Evolutionary conservation across 2,329 filamentous ascomycete species (phyloP), one percentile per base, ranked within the genome.

Genomic region (Neofusicoccum laricinum): DNA sequence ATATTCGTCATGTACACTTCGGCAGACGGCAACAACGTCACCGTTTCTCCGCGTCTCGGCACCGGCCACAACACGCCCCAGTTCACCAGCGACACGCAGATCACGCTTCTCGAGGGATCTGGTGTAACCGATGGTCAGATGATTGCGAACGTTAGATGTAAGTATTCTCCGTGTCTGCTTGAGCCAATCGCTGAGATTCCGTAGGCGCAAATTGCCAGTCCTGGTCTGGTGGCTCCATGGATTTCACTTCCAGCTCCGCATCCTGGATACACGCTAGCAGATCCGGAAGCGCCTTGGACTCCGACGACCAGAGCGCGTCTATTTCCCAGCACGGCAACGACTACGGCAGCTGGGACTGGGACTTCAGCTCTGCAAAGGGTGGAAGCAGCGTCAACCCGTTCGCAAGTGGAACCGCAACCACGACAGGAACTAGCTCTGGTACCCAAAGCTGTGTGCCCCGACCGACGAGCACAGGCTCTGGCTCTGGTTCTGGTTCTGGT

Each of bases 1-100:
- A 86, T 88, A 51, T 87, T 88, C 70, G 75, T 87, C 48, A 77
- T 86, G 5, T 88, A 88, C 68, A 79, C 82, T n/a, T 79, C 81
- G 30, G 75, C 79, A 43, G 74, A 74, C 41, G 81, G 83, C 30
- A 79, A 74, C 48, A 87, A 86, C 67, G 82, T 88, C 14, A 88
- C 86, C 0, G 68, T 88, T 8, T 87, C 85, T 2, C 82, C 85
- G 10, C 76, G 85, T 45, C 68, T 77, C 6, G 80, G 80, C 8
- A 75, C 69, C 12, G 83, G 82, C 6, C 71, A 85, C 36, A 66
- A 61, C 3, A 67, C 76, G 66, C 85, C 85, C 2, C 66, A 70
- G 15, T 71, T 78, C 62, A 79, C 82, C 66, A 72, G 72, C 2
- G 69, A 72, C 30, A 76, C 82, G 1, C 68, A 82, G 61, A 75